Evolutionary conservation across 2,329 filamentous ascomycete species (phyloP), one percentile per base, ranked within the genome.

Genomic region (Sporothrix euskadiensis): DNA sequence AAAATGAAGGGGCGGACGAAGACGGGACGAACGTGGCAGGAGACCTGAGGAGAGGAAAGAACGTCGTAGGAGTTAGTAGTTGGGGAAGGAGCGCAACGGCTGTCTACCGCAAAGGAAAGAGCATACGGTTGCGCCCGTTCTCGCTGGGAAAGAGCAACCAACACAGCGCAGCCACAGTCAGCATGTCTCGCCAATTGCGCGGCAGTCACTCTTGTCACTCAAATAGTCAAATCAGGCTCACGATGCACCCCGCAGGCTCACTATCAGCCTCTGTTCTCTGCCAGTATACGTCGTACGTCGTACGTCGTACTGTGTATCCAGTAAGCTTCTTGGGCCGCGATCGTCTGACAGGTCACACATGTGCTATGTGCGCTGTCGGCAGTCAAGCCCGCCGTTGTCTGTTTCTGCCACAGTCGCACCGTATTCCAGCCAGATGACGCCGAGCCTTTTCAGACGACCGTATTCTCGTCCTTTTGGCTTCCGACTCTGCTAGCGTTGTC

Each of bases 321-420:
- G 47, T 49, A n/a, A 19, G 30, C 12, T 3, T 30, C 52, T 56
- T 39, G 19, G 59, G 9, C n/a, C 59, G 22, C 57, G 30, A 63
- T 44, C 59, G 59, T 65, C 59, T 65, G 59, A 65, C 59, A 65
- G 59, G 59, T 65, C 19, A 44, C 59, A 65, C 59, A 49, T 49
- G 44, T 49, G 14, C 41, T 6, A 6, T 63, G 59, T 63, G 32
- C 59, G 44, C 59, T 44, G 59, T 65, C 59, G 59, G 59, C 59
- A 14, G 35, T 63, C 59, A 14, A 65, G n/a, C 59, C 59, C 22
- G 59, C 59, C 59, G 35, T 44, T 65, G 59, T 44, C 26, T 14
- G 32, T n/a, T 16, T 8, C 56, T 59, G 56, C 44, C 12, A 49
- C 44, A 16, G 44, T 49, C 44, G 19, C 59, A 65, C 35, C 59